Base-by-base conservation (phyloP, 306 rosid species). In the Hippophae rhamnoides region DNA sequence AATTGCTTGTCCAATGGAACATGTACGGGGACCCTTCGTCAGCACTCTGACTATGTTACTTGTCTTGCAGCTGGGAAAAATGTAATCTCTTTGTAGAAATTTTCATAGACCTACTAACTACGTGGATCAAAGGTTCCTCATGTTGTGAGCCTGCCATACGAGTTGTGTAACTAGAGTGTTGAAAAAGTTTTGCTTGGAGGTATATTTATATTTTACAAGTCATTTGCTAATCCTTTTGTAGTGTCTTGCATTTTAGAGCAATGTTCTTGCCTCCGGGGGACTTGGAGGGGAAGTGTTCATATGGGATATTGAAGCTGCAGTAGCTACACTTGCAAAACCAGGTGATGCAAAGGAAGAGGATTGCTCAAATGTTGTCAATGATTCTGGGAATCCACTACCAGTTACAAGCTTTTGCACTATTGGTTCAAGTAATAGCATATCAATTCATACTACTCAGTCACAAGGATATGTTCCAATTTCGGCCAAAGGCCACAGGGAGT, bases 211-310 rank as follows among this genome's bases (percentile, higher is more conserved):
- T 71, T 68, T 27, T 31, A 31, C 5, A 31, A 79, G 72, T 68
- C 76, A 68, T 79, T 72, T 69, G 80, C 85, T 88, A 83, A 88
- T 93, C 76, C 80, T 81, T 73, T 75, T 82, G 74, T 93, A 88
- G 99, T 92, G 89, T 80, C 85, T 31, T 84, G 97, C 94, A 82
- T 88, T 88, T 86, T 93, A 93, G 99, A 84, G 95, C 95, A 93
- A 88, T 93, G 50, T 80, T 84, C 90, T 93, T 88, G 99, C 99
- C 77, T 93, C 99, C 66, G 99, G 97, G 50, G 99, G 99, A 76
- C 97, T 93, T 79, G 99, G 99, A 9, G 99, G 97, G 85, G 99
- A 93, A 85, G 99, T 93, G 64, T 93, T 93, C 70, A 62, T 93
- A 74, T 93, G 99, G 99, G 99, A 93, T 80, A 68, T 93, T 40